Evolutionary conservation across 306 rosid genomes (phyloP), one percentile per base, ranked within the genome.

Genomic region (Malus fusca): DNA sequence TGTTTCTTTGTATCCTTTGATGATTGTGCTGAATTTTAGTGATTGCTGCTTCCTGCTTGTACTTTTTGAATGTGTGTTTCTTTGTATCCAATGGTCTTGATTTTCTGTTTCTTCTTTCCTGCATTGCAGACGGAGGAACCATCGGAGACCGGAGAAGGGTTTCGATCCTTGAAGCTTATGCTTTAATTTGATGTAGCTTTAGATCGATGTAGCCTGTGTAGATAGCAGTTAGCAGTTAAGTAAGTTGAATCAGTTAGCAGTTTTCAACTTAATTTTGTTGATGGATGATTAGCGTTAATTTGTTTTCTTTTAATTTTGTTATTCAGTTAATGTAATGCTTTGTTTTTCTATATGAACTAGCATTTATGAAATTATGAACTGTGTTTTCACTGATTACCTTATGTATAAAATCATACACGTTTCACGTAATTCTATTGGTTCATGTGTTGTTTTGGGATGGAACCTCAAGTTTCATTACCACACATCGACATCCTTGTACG

Each of bases 1-100:
- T 62, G 66, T 25, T 28, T 81, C 46, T 66, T 76, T 79, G 88
- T 88, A 86, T 87, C 92, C 92, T 91, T 81, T 62, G 56, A 67
- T 40, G 11, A 43, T 40, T 65, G 23, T 3, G 25, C 23, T 46
- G 1, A 18, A 19, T 44, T 35, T 35, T 1, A 35, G 3, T 40
- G 31, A 22, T 35, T 69, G 23, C 51, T 46, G 17, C 58, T 35
- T 69, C 18, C 51, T 46, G 17, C 58, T 46, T 15, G 22, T 44
- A 48, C 26, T 62, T 11, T 51, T 26, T 21, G 0, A 18, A 23
- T 26, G 18, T 44, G 37, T 56, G 37, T 23, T 9, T 21, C 12
- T 56, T 56, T 58, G 62, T 31, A 30, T 79, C 23, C 31, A 55
- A 8, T 12, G 42, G 13, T 64, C 73, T 72, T 71, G 33, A 65